Evolutionary conservation across 2,329 filamentous ascomycete species (phyloP), one percentile per base, ranked within the genome.

Genomic region (Phialophora chinensis): DNA sequence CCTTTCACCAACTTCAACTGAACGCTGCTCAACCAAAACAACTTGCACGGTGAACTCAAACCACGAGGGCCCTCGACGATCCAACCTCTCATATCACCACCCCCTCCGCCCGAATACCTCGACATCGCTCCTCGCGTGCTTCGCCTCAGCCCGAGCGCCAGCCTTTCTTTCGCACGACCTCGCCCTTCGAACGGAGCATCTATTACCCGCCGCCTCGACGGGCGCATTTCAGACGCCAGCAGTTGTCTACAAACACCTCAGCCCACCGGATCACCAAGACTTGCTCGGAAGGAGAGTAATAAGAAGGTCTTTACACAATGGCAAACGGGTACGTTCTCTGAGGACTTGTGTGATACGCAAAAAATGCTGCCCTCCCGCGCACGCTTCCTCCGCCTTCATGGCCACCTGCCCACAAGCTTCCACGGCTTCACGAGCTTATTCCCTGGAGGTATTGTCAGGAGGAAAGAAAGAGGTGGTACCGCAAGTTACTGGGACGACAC

Each of bases 251-350:
- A 44, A 7, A 2, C 38, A 44, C 17, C 38, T 44, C 6, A 7
- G 20, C 8, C 14, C 17, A 17, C 1, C 38, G 2, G 38, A 4
- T 20, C 38, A 4, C 7, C n/a, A 8, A n/a, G 38, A 4, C 17
- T 7, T 53, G 27, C 8, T 23, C 17, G 4, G 8, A 5, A 60
- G 33, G 42, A 47, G 29, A 23, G 47, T 33, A 6, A 54, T 3
- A 17, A 55, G 53, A n/a, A 55, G 10, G 33, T 35, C 27, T 27
- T 56, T 56, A 60, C 68, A 77, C 68, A 47, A 82, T 82, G 80
- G 80, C 80, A 61, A 81, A 77, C 71, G 80, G 80, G 80, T 82
- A 77, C 49, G 76, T 44, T 44, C 23, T 42, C 38, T n/a, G n/a
- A n/a, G n/a, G 4, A 17, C 14, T 42, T 42, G 14, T 42, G 1